These are phyloP conservation scores for Phytophthora crassamura DNA, from an alignment of 352 stramenopile species.

Conservation along the genomic window DNA sequence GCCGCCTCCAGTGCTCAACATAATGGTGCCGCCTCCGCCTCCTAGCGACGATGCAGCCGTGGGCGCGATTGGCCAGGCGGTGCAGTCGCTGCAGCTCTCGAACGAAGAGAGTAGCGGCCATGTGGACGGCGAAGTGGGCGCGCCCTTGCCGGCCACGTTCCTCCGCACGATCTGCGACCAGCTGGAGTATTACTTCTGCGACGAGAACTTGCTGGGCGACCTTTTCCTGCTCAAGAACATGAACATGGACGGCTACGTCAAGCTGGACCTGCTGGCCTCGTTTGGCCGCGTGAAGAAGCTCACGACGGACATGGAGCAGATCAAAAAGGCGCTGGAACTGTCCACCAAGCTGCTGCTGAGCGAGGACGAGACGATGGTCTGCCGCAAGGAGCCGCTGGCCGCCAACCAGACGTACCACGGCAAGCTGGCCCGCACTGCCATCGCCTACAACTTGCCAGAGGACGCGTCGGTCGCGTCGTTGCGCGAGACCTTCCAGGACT, in stretches of 20 bases:
- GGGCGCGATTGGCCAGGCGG: conserved; percentile 68
- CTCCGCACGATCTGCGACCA: conserved; percentile 88
- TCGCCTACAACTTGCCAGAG: conserved; percentile 88
- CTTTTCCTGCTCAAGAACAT: conserved; percentile 91
- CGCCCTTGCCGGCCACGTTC: conserved; percentile 77
- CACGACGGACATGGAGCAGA: conserved; percentile 81
- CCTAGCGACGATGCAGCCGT: conserved; percentile 48
- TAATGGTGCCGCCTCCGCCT: conserved; percentile 44
- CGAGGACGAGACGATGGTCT: conserved; percentile 86
- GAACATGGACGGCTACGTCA: conserved; percentile 90
- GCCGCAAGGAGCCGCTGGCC: conserved; percentile 82
- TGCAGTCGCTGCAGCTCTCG: conserved; percentile 64
- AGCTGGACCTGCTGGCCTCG: conserved; percentile 82
- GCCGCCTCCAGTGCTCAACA: conserved; percentile 55
- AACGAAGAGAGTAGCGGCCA: conserved; percentile 42
- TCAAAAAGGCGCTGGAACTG: conserved; percentile 84
- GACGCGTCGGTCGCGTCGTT: conserved; percentile 86
- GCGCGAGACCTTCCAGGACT: conserved; percentile 86
- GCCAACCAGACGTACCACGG: conserved; percentile 88
- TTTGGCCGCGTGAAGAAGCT: conserved; percentile 90
- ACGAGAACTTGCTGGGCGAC: conserved; percentile 88
- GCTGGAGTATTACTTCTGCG: conserved; percentile 90
- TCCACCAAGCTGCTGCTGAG: conserved; percentile 87
- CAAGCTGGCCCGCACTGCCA: conserved; percentile 84
- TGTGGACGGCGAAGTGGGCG: conserved; percentile 32